These are phyloP conservation scores for Fusarium drepaniforme DNA, from an alignment of 2,329 filamentous ascomycete genomes.

Conservation along the genomic window DNA sequence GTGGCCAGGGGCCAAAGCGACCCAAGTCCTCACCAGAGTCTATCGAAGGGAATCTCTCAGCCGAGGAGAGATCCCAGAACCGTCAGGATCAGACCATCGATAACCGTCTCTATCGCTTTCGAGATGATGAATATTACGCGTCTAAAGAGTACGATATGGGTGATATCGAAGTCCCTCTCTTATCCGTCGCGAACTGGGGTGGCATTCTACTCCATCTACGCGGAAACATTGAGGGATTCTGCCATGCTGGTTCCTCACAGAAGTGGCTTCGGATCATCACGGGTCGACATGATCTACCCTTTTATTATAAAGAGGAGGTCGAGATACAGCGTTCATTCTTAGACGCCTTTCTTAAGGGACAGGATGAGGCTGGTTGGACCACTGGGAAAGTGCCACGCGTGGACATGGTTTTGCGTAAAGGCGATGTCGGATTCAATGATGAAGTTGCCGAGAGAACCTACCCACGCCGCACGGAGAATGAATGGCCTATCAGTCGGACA, in stretches of 20 bases:
- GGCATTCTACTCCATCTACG: constrained; percentile 75
- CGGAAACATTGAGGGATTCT: constrained; percentile 76
- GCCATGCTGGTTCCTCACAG: constrained; percentile 70
- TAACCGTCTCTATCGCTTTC: constrained; percentile 45
- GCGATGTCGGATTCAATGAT: constrained; percentile 75
- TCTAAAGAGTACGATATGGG: constrained; percentile 49
- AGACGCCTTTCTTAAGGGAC: constrained; percentile 76
- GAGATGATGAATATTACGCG: not conserved
- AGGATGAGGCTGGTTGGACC: constrained; percentile 72
- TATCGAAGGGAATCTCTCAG: not conserved
- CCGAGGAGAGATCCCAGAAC: not conserved
- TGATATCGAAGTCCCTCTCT: constrained; percentile 74
- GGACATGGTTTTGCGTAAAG: constrained; percentile 70
- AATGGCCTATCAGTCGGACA: constrained; percentile 76
- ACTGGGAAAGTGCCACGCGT: constrained; percentile 69
- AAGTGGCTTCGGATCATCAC: constrained; percentile 78
- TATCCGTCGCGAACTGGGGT: constrained; percentile 78
- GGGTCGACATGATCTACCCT: constrained; percentile 77
- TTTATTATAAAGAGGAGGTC: constrained; percentile 77
- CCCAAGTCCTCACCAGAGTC: not conserved
- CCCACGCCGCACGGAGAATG: constrained; percentile 64
- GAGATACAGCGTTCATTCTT: constrained; percentile 75
- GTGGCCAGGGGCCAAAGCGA: not conserved
- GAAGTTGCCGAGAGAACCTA: constrained; percentile 68
- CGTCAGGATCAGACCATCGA: constrained; percentile 41